Percentiles rank a stretch among this genome's conserved stretches.
Evolutionary conservation across 2,329 filamentous ascomycete genomes (phyloP).

Genomic region (Stachybotrys elegans): DNA sequence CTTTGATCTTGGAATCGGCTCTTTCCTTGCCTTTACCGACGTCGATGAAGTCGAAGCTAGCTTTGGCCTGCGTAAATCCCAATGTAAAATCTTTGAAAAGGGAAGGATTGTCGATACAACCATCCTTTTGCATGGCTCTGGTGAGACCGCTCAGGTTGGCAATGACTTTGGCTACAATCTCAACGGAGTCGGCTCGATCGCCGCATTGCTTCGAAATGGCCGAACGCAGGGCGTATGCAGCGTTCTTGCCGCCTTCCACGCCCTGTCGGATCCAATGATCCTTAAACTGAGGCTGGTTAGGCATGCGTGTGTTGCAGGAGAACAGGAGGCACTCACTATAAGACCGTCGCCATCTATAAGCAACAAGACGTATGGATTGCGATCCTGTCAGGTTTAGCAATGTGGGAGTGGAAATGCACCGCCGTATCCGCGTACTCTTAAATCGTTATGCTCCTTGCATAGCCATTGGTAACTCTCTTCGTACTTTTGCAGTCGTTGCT

Average conservation of each 20-base stretch:
- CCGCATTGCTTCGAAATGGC: slow-evolving; percentile 42
- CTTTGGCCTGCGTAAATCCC: slow-evolving; percentile 55
- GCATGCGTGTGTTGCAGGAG: neutral
- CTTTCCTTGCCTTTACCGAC: slow-evolving; percentile 55
- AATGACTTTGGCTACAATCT: slow-evolving; percentile 52
- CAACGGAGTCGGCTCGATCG: slow-evolving; percentile 38
- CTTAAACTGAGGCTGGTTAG: slow-evolving; percentile 43
- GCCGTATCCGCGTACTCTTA: slow-evolving; percentile 36
- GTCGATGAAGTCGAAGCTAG: slow-evolving; percentile 60
- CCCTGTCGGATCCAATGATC: slow-evolving; percentile 49
- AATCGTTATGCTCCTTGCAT: slow-evolving; percentile 32
- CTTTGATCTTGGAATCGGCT: slow-evolving; percentile 56
- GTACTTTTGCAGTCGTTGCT: slow-evolving; percentile 38
- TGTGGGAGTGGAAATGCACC: slow-evolving; percentile 5
- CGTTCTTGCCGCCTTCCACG: slow-evolving; percentile 48
- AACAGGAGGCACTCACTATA: slow-evolving; percentile 35
- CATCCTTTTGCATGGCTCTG: slow-evolving; percentile 44
- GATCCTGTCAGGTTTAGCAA: slow-evolving; percentile 32
- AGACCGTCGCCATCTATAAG: slow-evolving; percentile 60
- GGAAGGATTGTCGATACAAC: slow-evolving; percentile 36
- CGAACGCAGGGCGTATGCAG: slow-evolving; percentile 43
- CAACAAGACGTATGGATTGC: slow-evolving; percentile 55
- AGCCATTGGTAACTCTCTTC: slow-evolving; percentile 29
- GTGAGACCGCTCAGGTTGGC: slow-evolving; percentile 49
- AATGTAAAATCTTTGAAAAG: slow-evolving; percentile 51